Evolutionary conservation across 768 basidiomycete species (phyloP).

Genomic region (Suillus plorans): DNA sequence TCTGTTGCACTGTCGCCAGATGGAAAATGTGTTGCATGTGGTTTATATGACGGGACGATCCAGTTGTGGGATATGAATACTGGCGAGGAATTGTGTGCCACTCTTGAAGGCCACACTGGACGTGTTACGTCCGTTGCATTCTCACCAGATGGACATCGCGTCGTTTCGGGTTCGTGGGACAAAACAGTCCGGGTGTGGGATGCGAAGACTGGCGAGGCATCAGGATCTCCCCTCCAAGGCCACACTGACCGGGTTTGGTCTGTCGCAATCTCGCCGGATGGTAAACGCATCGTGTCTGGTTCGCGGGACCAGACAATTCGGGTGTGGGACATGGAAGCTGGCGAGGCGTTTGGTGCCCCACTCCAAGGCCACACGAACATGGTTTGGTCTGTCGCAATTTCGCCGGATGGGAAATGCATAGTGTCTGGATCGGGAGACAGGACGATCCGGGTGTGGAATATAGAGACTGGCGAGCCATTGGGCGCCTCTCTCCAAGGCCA

Average conservation of each 20-base stretch:
- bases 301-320: not conserved
- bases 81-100: too few species aligned
- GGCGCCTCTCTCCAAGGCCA: not conserved
- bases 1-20: not conserved
- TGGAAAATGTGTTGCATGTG: slow-evolving; percentile 4
- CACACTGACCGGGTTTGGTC: not conserved
- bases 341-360: not conserved
- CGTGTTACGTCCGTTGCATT: not conserved
- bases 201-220: slow-evolving; percentile 14
- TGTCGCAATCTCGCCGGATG: slow-evolving; percentile 2
- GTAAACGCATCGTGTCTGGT: not conserved
- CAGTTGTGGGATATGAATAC: slow-evolving; percentile 3
- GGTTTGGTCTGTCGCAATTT: not conserved
- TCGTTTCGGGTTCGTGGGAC: slow-evolving; percentile 11
- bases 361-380: not conserved
- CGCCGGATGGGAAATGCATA: not conserved
- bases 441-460: not conserved
- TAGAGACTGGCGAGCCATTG: not conserved
- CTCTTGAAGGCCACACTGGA: too few species aligned
- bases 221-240: slow-evolving; percentile 15
- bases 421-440: not conserved
- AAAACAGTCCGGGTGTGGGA: slow-evolving; percentile 14
- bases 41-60: slow-evolving; percentile 4
- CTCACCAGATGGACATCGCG: not conserved
- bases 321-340: slow-evolving; percentile 12